Percentiles rank a stretch among this genome's conserved stretches.
These are phyloP conservation scores for Biscogniauxia marginata DNA, from an alignment of 2,329 filamentous ascomycete species.

Conservation along the genomic window DNA sequence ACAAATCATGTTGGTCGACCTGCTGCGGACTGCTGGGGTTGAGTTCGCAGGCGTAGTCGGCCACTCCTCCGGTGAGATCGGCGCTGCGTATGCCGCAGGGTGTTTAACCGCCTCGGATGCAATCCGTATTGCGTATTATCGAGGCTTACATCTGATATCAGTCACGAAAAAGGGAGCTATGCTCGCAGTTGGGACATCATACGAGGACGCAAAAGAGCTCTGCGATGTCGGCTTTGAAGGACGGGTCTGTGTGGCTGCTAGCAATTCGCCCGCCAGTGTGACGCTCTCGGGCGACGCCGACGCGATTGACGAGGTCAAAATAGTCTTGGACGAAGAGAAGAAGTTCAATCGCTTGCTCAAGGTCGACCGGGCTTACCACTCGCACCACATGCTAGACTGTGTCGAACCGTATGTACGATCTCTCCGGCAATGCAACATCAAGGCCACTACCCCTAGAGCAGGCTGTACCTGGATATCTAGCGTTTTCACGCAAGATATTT, in stretches of 20 bases:
- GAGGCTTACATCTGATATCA: conserved; percentile 35
- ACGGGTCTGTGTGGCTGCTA: conserved; percentile 28
- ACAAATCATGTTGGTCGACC: neutral
- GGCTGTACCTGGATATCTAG: neutral
- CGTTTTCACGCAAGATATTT: neutral
- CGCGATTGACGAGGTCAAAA: conserved; percentile 25
- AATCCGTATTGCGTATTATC: conserved; percentile 43
- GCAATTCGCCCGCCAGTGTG: conserved; percentile 35
- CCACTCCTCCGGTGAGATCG: neutral
- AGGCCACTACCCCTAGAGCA: neutral
- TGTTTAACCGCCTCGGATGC: conserved; percentile 39
- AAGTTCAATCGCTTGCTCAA: conserved; percentile 31
- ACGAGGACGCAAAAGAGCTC: conserved; percentile 34
- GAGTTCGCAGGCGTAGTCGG: neutral
- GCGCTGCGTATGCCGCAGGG: conserved; percentile 44
- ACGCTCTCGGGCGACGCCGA: conserved; percentile 34
- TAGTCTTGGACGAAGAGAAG: conserved; percentile 16
- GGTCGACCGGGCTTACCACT: conserved; percentile 41
- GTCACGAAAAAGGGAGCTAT: conserved; percentile 38
- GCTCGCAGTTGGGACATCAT: conserved; percentile 42
- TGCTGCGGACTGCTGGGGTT: neutral
- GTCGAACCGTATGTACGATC: conserved; percentile 7
- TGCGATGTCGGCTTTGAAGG: conserved; percentile 26
- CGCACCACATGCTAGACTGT: conserved; percentile 35
- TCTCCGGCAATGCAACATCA: conserved; percentile 2